Conservation (phyloP, 2,329 filamentous ascomycete genomes). For the Phyllosticta ampelicida region DNA sequence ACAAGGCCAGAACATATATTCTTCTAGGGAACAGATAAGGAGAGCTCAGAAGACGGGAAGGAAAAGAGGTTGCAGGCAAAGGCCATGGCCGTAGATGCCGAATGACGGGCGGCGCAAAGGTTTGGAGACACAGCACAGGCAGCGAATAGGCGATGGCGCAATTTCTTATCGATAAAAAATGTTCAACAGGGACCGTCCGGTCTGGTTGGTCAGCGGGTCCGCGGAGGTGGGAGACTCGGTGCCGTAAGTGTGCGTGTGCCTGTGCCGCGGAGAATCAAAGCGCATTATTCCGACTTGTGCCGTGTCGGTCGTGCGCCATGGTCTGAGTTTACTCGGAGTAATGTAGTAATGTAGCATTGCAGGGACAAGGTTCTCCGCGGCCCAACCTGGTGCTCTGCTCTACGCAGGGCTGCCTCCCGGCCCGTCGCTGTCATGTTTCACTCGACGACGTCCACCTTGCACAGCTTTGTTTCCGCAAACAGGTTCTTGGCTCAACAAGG, state of each 20-base stretch:
- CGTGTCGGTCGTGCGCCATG: too few relatives aligned
- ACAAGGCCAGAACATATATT: background rate
- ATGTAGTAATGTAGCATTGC: background rate
- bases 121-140: slow-evolving; percentile 1
- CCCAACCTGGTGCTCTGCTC: background rate
- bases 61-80: background rate
- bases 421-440: background rate
- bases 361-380: background rate
- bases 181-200: too few relatives aligned
- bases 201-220: background rate
- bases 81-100: background rate
- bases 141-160: slow-evolving; percentile 10
- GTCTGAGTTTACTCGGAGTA: too few relatives aligned
- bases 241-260: background rate
- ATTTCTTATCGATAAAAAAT: slow-evolving; percentile 8
- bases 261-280: background rate
- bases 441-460: background rate
- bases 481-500: background rate
- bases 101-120: background rate
- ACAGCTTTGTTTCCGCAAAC: background rate
- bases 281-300: too few relatives aligned
- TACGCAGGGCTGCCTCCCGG: background rate
- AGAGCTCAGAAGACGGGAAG: background rate
- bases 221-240: background rate
- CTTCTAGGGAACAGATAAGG: background rate